A percentile compares a stretch with the other conserved stretches of the same genome.
phyloP scores from a whole-genome alignment of 805 yeast genomes.

The Phaffomyces opuntiae region DNA sequence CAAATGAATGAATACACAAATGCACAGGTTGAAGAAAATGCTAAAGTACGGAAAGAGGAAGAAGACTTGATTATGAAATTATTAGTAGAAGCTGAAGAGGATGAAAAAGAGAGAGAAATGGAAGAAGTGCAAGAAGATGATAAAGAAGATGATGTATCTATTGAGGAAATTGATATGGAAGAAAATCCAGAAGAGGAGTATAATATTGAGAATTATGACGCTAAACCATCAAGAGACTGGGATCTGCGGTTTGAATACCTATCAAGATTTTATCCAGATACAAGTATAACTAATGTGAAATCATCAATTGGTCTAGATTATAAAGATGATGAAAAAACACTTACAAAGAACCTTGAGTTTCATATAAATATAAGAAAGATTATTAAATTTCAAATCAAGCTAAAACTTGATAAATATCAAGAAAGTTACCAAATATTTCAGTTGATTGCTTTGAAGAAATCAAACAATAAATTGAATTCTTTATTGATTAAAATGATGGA shows the following conservation, averaged over 20 bases:
- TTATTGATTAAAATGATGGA: slow-evolving; percentile 6
- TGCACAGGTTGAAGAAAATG: slow-evolving; percentile 6
- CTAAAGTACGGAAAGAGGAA: slow-evolving; percentile 7
- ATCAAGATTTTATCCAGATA: slow-evolving; percentile 18
- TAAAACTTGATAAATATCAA: slow-evolving; percentile 11
- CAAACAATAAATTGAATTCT: slow-evolving; percentile 20
- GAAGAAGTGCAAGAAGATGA: not conserved
- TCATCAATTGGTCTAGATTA: slow-evolving; percentile 15
- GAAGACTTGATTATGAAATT: slow-evolving; percentile 8
- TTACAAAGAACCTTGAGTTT: slow-evolving; percentile 18
- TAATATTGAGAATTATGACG: slow-evolving; percentile 10
- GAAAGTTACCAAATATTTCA: slow-evolving; percentile 10
- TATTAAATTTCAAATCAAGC: slow-evolving; percentile 10
- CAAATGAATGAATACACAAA: slow-evolving; percentile 16
- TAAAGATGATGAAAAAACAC: slow-evolving; percentile 3
- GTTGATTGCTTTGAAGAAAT: slow-evolving; percentile 8
- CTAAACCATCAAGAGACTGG: slow-evolving; percentile 21
- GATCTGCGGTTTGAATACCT: slow-evolving; percentile 15
- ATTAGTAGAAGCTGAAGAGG: slow-evolving; percentile 4
- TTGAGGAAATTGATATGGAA: not conserved
- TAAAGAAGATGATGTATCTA: not conserved
- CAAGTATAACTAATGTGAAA: slow-evolving; percentile 7
- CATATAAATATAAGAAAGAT: slow-evolving; percentile 6
- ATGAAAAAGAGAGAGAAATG: not conserved
- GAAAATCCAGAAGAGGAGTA: slow-evolving; percentile 2